These are phyloP conservation scores for Ophiostoma novo-ulmi DNA, from an alignment of 2,329 filamentous ascomycete genomes.

Conservation along the genomic window DNA sequence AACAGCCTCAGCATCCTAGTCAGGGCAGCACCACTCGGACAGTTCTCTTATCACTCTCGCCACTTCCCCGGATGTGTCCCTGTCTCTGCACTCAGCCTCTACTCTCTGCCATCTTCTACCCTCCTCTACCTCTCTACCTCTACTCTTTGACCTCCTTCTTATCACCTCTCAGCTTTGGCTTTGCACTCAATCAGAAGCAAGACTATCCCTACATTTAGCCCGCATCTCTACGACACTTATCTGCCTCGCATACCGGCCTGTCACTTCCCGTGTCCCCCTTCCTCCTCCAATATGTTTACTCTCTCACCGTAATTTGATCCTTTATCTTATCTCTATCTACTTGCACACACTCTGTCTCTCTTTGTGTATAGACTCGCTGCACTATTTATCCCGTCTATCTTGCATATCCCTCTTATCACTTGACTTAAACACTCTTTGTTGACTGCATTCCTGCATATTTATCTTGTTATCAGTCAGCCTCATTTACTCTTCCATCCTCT, in stretches of 20 bases:
- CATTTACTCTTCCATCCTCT: neutral
- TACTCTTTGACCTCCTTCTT: neutral
- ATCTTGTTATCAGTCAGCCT: neutral
- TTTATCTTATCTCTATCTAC: constrained; percentile 7
- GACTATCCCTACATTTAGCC: constrained; percentile 9
- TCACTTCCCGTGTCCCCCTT: constrained; percentile 7
- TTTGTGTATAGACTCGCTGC: neutral
- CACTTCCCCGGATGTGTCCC: neutral
- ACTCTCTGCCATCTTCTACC: neutral
- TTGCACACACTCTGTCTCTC: neutral
- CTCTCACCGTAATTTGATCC: constrained; percentile 3
- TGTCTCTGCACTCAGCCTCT: neutral
- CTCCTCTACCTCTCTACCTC: neutral
- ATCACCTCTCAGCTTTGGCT: constrained; percentile 3
- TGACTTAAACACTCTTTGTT: constrained; percentile 9
- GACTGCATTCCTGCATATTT: neutral
- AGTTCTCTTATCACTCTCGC: constrained; percentile 2
- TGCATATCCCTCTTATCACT: constrained; percentile 4
- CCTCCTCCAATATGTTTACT: neutral
- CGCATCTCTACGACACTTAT: constrained; percentile 5
- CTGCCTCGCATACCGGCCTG: neutral
- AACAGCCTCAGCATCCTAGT: neutral
- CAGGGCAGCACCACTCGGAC: neutral
- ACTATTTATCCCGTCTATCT: neutral
- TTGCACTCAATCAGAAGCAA: neutral